Percentiles rank a stretch among this genome's conserved stretches.
Evolutionary conservation across 2,329 filamentous ascomycete species (phyloP).

Genomic region (Trichoderma simmonsii): DNA sequence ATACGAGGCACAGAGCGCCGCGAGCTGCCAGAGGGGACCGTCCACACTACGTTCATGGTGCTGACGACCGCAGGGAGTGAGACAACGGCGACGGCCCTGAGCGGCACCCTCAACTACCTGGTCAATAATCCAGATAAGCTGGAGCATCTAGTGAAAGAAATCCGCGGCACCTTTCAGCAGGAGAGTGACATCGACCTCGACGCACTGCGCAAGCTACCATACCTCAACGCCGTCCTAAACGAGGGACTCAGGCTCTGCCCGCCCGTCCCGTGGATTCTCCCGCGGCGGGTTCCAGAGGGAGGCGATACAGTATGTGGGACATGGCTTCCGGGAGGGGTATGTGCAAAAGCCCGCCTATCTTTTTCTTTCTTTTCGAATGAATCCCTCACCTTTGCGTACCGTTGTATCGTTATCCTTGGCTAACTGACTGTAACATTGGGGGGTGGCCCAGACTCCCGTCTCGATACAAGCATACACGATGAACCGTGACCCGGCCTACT

Average conservation of each 20-base stretch:
- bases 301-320: slow-evolving; percentile 32
- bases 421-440: slow-evolving; percentile 43
- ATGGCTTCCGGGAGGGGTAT: slow-evolving; percentile 35
- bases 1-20: slow-evolving; percentile 29
- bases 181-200: slow-evolving; percentile 20
- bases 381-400: neutral
- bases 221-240: slow-evolving; percentile 49
- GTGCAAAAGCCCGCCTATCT: slow-evolving; percentile 21
- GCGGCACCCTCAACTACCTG: slow-evolving; percentile 29
- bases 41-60: slow-evolving; percentile 27
- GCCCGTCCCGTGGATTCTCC: slow-evolving; percentile 39
- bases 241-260: slow-evolving; percentile 49
- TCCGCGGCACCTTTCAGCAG: slow-evolving; percentile 16
- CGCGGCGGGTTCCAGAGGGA: slow-evolving; percentile 31
- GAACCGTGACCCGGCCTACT: slow-evolving; percentile 1
- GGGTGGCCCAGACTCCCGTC: slow-evolving; percentile 24
- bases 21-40: slow-evolving; percentile 30
- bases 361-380: neutral
- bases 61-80: slow-evolving; percentile 32
- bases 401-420: neutral
- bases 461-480: slow-evolving; percentile 12
- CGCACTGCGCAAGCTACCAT: slow-evolving; percentile 28
- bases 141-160: slow-evolving; percentile 35
- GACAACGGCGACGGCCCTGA: slow-evolving; percentile 32
- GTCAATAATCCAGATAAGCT: slow-evolving; percentile 30